Evolutionary conservation across 2,329 filamentous ascomycete genomes (phyloP).

Genomic region (Mycosphaerella arachidis): DNA sequence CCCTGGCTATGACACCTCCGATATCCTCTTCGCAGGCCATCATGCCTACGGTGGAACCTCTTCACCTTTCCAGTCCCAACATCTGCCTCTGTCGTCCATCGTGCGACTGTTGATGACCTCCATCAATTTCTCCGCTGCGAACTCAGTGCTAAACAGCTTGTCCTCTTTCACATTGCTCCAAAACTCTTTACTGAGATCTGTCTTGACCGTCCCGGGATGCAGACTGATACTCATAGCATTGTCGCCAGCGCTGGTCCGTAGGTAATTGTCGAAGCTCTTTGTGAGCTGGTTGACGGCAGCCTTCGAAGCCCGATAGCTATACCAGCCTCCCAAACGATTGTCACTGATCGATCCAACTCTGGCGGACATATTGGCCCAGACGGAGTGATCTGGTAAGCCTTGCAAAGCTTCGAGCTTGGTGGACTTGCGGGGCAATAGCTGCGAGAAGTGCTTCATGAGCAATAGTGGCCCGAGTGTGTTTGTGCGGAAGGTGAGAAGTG

Average conservation of each 20-base stretch:
- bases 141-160: conserved; percentile 64
- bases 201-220: conserved; percentile 78
- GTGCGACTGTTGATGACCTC: conserved; percentile 51
- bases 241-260: conserved; percentile 54
- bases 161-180: conserved; percentile 60
- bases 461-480: conserved; percentile 72
- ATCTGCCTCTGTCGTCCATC: conserved; percentile 55
- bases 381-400: conserved; percentile 49
- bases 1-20: too few species aligned
- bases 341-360: conserved; percentile 71
- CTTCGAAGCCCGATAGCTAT: conserved; percentile 73
- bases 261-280: conserved; percentile 66
- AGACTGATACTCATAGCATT: conserved; percentile 65
- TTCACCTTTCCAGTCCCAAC: conserved; percentile 66
- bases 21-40: background rate
- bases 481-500: conserved; percentile 65
- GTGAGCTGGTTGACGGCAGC: conserved; percentile 67
- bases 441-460: conserved; percentile 69
- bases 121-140: conserved; percentile 61
- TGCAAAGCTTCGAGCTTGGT: conserved; percentile 34
- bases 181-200: conserved; percentile 66
- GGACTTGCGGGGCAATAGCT: conserved; percentile 61
- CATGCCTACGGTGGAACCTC: conserved; percentile 53
- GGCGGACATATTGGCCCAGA: conserved; percentile 72
- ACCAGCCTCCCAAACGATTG: conserved; percentile 74